These are phyloP conservation scores for Suillus americanus DNA, from an alignment of 768 basidiomycete genomes.

Conservation along the genomic window DNA sequence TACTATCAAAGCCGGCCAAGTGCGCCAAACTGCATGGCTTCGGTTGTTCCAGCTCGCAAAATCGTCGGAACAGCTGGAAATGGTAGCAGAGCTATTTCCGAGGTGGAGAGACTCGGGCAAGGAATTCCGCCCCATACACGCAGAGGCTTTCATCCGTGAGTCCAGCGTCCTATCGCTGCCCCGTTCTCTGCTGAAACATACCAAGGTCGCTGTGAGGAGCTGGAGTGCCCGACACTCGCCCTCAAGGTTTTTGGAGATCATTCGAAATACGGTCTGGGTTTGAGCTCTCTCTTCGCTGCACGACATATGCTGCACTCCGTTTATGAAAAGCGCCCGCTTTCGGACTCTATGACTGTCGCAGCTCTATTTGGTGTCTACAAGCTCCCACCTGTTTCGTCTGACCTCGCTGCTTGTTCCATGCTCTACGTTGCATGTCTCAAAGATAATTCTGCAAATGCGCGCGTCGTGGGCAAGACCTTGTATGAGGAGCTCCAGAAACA, in stretches of 20 bases:
- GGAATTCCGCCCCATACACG: slow-evolving; percentile 37
- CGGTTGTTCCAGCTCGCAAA: slow-evolving; percentile 51
- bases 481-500: slow-evolving; percentile 40
- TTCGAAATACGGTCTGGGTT: slow-evolving; percentile 55
- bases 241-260: slow-evolving; percentile 62
- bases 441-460: slow-evolving; percentile 39
- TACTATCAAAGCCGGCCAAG: slow-evolving; percentile 31
- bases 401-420: slow-evolving; percentile 57
- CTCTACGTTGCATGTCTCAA: slow-evolving; percentile 56
- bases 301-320: slow-evolving; percentile 60
- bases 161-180: slow-evolving; percentile 12
- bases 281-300: slow-evolving; percentile 48
- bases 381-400: slow-evolving; percentile 52
- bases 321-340: slow-evolving; percentile 44
- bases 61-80: slow-evolving; percentile 48
- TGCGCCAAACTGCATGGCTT: slow-evolving; percentile 49
- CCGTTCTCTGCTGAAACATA: not conserved
- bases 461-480: slow-evolving; percentile 41
- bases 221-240: slow-evolving; percentile 54
- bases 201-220: slow-evolving; percentile 61
- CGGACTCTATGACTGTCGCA: slow-evolving; percentile 47
- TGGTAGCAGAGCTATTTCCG: slow-evolving; percentile 47
- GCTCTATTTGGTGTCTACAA: slow-evolving; percentile 56
- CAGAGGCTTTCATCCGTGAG: slow-evolving; percentile 57
- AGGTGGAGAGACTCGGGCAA: slow-evolving; percentile 47